A percentile compares a stretch with the other conserved stretches of the same genome.
These are phyloP conservation scores for Camelina hispida DNA, from an alignment of 345 rosid species.

Conservation along the genomic window DNA sequence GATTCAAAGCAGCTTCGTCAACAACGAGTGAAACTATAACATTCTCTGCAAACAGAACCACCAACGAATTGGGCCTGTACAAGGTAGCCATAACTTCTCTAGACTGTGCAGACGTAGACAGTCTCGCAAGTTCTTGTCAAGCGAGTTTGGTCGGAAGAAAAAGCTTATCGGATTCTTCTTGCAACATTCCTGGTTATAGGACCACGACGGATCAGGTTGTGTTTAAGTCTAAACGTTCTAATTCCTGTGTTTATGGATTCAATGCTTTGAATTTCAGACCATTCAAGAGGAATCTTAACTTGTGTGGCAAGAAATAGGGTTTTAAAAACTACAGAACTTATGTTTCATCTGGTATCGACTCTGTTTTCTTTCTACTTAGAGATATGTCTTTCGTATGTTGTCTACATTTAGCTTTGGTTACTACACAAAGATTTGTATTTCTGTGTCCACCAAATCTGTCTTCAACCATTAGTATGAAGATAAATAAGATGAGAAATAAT, in stretches of 20 bases:
- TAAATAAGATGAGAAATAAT: background rate
- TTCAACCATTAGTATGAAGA: background rate
- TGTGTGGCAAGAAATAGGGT: conserved; percentile 59
- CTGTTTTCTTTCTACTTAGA: conserved; percentile 18
- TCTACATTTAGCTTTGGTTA: conserved; percentile 11
- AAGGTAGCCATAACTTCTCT: conserved; percentile 74
- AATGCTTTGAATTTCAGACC: conserved; percentile 82
- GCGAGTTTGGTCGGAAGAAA: conserved; percentile 59
- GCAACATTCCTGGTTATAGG: conserved; percentile 83
- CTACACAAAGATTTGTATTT: background rate
- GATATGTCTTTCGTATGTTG: background rate
- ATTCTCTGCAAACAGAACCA: conserved; percentile 87
- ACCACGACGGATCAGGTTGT: conserved; percentile 74
- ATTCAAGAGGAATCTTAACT: conserved; percentile 54
- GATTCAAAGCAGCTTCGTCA: conserved; percentile 65
- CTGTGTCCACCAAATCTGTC: background rate
- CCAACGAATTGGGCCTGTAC: conserved; percentile 75
- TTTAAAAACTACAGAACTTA: background rate
- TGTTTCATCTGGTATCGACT: background rate
- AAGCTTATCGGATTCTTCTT: conserved; percentile 59
- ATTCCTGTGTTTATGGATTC: conserved; percentile 80
- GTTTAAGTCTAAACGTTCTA: conserved; percentile 64
- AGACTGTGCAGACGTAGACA: conserved; percentile 72
- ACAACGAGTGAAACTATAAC: conserved; percentile 63
- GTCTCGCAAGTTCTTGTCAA: conserved; percentile 68